These are phyloP conservation scores for Boechera divaricarpa DNA, from an alignment of 345 rosid genomes.

Conservation along the genomic window DNA sequence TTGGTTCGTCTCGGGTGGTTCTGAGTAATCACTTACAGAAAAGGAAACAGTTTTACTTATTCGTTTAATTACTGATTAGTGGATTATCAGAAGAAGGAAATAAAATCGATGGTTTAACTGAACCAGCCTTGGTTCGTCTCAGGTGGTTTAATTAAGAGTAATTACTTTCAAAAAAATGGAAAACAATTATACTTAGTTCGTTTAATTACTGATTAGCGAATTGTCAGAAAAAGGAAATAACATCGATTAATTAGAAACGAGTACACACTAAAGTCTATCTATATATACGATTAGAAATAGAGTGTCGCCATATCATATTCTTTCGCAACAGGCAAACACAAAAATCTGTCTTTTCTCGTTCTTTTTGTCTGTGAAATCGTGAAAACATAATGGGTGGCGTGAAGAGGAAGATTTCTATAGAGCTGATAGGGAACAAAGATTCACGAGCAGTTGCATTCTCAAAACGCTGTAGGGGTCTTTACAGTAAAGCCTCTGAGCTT, in stretches of 20 bases:
- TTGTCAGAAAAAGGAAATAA: slow-evolving; percentile 13
- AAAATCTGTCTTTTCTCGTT: not conserved
- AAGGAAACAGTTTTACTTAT: not conserved
- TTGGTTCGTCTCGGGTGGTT: not conserved
- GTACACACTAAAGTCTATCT: not conserved
- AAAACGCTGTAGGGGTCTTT: slow-evolving; percentile 38
- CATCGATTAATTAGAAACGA: not conserved
- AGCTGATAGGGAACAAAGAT: slow-evolving; percentile 6
- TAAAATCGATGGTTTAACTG: not conserved
- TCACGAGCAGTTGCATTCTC: slow-evolving; percentile 14
- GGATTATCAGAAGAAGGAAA: not conserved
- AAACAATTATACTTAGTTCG: not conserved
- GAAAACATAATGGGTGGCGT: slow-evolving; percentile 23
- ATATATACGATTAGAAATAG: not conserved
- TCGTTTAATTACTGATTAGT: not conserved
- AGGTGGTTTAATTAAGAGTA: not conserved
- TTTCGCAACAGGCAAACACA: not conserved
- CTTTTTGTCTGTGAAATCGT: slow-evolving; percentile 9
- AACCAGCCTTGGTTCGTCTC: not conserved
- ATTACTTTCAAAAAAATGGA: not conserved
- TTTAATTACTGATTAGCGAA: not conserved
- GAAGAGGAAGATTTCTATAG: slow-evolving; percentile 16
- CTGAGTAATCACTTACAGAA: not conserved
- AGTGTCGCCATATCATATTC: not conserved
- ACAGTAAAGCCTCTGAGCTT: slow-evolving; percentile 30